Evolutionary conservation across 2,329 filamentous ascomycete genomes (phyloP), one percentile per base, ranked within the genome.

Genomic region (Talaromyces sp.): DNA sequence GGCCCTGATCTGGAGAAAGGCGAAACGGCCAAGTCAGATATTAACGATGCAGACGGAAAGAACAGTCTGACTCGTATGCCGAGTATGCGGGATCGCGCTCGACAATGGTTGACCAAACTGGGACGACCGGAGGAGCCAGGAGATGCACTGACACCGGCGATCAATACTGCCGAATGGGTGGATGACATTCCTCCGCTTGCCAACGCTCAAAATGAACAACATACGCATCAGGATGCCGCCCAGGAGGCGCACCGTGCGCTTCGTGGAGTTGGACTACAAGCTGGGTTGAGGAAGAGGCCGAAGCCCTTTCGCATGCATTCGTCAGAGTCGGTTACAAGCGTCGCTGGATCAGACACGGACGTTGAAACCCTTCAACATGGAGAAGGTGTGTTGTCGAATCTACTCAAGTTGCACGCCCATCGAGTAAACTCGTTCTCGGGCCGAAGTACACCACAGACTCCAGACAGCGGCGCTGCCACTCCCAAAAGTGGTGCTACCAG

Each of bases 231-330:
- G 9, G 16, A 52, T 57, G 58, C 58, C 1, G 14, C 54, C 9
- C 66, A 67, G 4, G 73, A 75, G 52, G 73, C 73, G 2, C 71
- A 74, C 54, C 69, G 71, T 16, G 63, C 75, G 2, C 72, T 75
- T 16, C 70, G 72, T 4, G 72, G 73, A 14, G 39, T 75, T 52
- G 72, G 69, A 1, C 68, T 73, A 23, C 68, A 73, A 7, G 67
- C 69, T 31, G 5, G 64, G 23, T 14, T 65, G 66, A 40, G 67
- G 67, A 6, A 67, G 66, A 37, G 64, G 23, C 44, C 59, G 14
- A 63, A 62, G 16, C 64, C 61, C 16, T 62, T 64, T 33, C 63
- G 18, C 60, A 62, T 46, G 35, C 57, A 14, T 61, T 64, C 8
- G 56, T 64, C 18, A 63, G 64, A 65, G 12, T 64, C 63, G n/a